phyloP scores from a whole-genome alignment of 805 yeast genomes.

The Maudiozyma serrabonitensis region DNA sequence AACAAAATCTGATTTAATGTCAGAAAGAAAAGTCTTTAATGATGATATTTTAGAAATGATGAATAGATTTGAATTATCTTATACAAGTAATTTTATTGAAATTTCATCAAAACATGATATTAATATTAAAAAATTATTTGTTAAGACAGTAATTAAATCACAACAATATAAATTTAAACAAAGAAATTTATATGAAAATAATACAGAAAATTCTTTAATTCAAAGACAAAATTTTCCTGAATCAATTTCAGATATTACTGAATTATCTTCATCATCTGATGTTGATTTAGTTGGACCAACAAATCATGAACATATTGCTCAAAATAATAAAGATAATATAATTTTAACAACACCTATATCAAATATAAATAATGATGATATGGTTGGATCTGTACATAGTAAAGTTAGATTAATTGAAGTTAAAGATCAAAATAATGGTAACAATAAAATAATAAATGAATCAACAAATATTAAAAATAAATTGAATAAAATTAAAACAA shows the following conservation, averaged over 20 bases:
- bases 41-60: slow-evolving; percentile 10
- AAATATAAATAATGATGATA: not conserved
- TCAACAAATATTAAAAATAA: not conserved
- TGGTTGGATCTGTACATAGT: not conserved
- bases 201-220: not conserved
- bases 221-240: not conserved
- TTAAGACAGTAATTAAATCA: slow-evolving; percentile 7
- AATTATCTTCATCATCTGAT: not conserved
- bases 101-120: slow-evolving; percentile 16
- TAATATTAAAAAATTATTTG: slow-evolving; percentile 12
- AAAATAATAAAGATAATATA: not conserved
- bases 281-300: not conserved
- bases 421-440: not conserved
- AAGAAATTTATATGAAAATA: not conserved
- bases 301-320: not conserved
- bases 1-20: slow-evolving; percentile 14
- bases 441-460: not conserved
- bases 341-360: not conserved
- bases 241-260: not conserved
- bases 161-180: slow-evolving; percentile 8
- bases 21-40: slow-evolving; percentile 7
- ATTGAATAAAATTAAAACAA: not conserved
- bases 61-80: slow-evolving; percentile 11
- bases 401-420: not conserved
- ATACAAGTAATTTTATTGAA: slow-evolving; percentile 12